A percentile compares a stretch with the other conserved stretches of the same genome.
Conservation (phyloP, 148 eudicot genomes). For the Pharnaceum exiguum region DNA sequence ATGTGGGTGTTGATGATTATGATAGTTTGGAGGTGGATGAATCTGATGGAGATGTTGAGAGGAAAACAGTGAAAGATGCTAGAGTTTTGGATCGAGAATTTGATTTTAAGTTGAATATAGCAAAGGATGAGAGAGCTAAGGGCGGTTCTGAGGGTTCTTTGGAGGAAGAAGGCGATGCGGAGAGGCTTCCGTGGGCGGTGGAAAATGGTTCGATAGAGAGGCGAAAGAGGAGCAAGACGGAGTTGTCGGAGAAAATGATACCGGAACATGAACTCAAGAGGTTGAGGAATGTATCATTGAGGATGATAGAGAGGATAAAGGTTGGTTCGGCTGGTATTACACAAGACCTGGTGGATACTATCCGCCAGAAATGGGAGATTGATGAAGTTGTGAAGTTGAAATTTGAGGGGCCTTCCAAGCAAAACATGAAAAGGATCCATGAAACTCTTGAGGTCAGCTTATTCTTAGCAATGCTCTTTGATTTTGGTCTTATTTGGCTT, state of each 20-base stretch:
- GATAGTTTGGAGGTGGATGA: constrained; percentile 1
- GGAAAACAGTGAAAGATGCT: constrained; percentile 7
- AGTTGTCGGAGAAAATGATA: constrained; percentile 56
- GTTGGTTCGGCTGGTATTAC: constrained; percentile 82
- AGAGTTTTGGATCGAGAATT: not conserved
- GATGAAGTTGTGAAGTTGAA: constrained; percentile 89
- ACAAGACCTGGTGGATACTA: constrained; percentile 61
- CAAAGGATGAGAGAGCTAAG: constrained; percentile 4
- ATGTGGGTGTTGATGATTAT: not conserved
- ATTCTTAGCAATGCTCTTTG: not conserved
- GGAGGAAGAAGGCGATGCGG: constrained; percentile 13
- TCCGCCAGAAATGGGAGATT: constrained; percentile 72
- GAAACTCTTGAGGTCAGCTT: constrained; percentile 71
- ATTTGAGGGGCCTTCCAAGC: constrained; percentile 65
- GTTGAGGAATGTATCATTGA: constrained; percentile 79
- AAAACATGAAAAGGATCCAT: constrained; percentile 84
- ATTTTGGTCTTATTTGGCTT: not conserved
- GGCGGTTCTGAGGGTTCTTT: constrained; percentile 11
- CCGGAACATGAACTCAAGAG: constrained; percentile 78
- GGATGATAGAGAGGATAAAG: constrained; percentile 82
- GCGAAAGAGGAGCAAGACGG: constrained; percentile 37
- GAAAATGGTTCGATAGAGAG: constrained; percentile 14
- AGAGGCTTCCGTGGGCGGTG: constrained; percentile 57
- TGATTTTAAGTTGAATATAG: constrained; percentile 4
- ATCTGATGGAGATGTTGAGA: constrained; percentile 19